Conservation (phyloP, 2,329 filamentous ascomycete genomes). For the Fusarium nematophilum region DNA sequence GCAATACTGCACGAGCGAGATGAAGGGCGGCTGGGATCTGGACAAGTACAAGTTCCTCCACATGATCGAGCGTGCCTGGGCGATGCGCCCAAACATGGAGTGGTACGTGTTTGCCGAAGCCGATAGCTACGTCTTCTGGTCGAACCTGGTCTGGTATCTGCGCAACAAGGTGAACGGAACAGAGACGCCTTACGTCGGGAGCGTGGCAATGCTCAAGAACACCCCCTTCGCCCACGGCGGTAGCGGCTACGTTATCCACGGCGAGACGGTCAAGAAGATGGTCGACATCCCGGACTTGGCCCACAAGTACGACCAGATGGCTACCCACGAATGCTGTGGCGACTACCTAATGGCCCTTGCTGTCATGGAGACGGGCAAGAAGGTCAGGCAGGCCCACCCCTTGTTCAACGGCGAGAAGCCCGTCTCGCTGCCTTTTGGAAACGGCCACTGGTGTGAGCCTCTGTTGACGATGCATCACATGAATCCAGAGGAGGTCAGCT, state of each 20-base stretch:
- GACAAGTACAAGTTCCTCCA: conserved; percentile 73
- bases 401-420: conserved; percentile 69
- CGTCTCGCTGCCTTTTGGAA: conserved; percentile 60
- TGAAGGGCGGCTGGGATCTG: conserved; percentile 60
- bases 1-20: conserved; percentile 53
- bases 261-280: conserved; percentile 62
- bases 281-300: conserved; percentile 58
- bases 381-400: conserved; percentile 59
- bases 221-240: conserved; percentile 67
- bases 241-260: conserved; percentile 67
- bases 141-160: conserved; percentile 63
- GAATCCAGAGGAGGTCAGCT: conserved; percentile 62
- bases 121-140: conserved; percentile 68
- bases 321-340: conserved; percentile 61
- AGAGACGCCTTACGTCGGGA: conserved; percentile 63
- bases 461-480: conserved; percentile 69
- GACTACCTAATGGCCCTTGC: conserved; percentile 63
- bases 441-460: conserved; percentile 66
- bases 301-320: conserved; percentile 59
- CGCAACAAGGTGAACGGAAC: conserved; percentile 54
- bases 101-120: conserved; percentile 72
- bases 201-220: conserved; percentile 58
- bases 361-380: conserved; percentile 56
- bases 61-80: conserved; percentile 67
- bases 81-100: conserved; percentile 62